These are phyloP conservation scores for Raphanus hybrid DNA, from an alignment of 441 rosid genomes.

Conservation along the genomic window DNA sequence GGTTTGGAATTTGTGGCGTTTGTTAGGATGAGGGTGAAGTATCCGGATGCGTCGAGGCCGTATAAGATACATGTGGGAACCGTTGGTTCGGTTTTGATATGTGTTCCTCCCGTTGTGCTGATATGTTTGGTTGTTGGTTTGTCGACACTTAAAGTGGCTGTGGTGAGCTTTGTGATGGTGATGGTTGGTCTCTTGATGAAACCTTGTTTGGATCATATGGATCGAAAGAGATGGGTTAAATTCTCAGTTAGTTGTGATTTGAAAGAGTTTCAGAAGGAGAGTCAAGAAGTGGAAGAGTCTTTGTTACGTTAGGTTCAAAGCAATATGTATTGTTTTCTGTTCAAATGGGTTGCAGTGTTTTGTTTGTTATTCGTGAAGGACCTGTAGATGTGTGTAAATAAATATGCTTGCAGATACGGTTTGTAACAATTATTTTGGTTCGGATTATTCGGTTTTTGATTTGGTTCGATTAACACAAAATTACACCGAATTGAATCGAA, in stretches of 20 bases:
- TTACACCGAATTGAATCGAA: no score
- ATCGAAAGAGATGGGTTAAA: constrained; percentile 53
- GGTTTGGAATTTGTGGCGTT: constrained; percentile 63
- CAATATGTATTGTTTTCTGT: background rate
- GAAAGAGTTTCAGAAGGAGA: constrained; percentile 25
- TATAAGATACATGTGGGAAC: constrained; percentile 60
- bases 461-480: no score
- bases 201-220: constrained; percentile 48
- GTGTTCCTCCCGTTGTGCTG: constrained; percentile 56
- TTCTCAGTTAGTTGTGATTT: constrained; percentile 48
- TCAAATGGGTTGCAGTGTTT: background rate
- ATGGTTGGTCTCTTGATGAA: constrained; percentile 53
- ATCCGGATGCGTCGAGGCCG: constrained; percentile 54
- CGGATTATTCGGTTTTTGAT: background rate
- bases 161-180: constrained; percentile 49
- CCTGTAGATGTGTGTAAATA: background rate
- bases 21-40: constrained; percentile 45
- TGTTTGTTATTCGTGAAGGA: background rate
- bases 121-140: constrained; percentile 52
- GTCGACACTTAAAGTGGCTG: constrained; percentile 50
- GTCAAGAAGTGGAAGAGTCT: background rate
- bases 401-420: no score
- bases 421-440: no score
- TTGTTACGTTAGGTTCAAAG: background rate
- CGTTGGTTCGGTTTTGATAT: constrained; percentile 52